These are phyloP conservation scores for Inonotus hispidus DNA, from an alignment of 1,284 basidiomycete genomes.

Conservation along the genomic window DNA sequence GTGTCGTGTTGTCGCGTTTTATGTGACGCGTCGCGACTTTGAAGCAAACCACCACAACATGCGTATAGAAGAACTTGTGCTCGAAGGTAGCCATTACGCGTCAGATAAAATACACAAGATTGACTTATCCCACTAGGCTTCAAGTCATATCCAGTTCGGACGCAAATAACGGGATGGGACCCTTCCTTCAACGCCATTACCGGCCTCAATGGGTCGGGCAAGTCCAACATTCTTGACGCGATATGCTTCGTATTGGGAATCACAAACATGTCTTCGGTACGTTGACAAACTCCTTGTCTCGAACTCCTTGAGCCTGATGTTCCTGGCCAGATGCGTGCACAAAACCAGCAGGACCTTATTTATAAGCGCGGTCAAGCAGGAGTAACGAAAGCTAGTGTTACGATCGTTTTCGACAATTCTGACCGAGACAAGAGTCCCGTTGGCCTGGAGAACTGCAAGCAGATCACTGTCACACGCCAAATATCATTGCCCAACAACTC, in stretches of 20 bases:
- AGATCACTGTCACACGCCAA: constrained; percentile 98
- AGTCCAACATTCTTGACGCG: constrained; percentile 97
- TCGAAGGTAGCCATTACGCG: constrained; percentile 49
- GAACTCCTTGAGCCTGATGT: neutral
- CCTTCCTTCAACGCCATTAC: constrained; percentile 97
- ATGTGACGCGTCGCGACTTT: neutral
- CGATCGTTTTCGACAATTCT: constrained; percentile 99
- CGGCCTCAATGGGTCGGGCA: constrained; percentile 90
- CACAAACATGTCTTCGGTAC: constrained; percentile 84
- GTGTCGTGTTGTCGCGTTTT: constrained; percentile 17
- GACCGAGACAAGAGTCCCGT: constrained; percentile 84
- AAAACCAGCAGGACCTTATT: constrained; percentile 96
- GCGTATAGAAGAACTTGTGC: constrained; percentile 78
- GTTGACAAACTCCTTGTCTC: constrained; percentile 21
- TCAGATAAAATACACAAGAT: neutral
- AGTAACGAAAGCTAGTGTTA: constrained; percentile 95
- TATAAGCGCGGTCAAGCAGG: constrained; percentile 98
- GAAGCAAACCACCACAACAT: constrained; percentile 33
- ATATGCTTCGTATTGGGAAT: constrained; percentile 98
- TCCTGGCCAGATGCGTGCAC: constrained; percentile 78
- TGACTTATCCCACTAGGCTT: constrained; percentile 51
- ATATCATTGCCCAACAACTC: constrained; percentile 90
- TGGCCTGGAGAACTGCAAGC: constrained; percentile 77
- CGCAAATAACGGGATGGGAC: constrained; percentile 93
- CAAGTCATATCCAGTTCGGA: constrained; percentile 96